These are phyloP conservation scores for Perilla frutescens DNA, from an alignment of 257 asterid species.

Conservation along the genomic window DNA sequence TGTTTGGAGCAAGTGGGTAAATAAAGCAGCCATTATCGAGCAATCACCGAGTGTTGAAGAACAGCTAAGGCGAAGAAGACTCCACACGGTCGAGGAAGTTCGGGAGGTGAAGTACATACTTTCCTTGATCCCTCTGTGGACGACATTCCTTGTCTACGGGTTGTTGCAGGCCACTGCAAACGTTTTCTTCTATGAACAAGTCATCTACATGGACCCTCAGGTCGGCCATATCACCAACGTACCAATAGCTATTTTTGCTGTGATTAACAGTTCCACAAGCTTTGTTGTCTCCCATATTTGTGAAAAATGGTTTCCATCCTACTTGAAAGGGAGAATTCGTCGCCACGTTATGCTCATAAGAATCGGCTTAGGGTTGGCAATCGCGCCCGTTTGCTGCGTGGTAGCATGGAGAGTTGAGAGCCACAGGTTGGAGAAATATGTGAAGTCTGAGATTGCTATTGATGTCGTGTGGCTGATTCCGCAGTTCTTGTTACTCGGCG, in stretches of 20 bases:
- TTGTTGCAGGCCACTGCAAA: neutral
- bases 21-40: too few species aligned
- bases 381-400: conserved; percentile 16
- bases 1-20: too few species aligned
- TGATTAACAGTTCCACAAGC: neutral
- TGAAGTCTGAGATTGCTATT: neutral
- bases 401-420: conserved; percentile 17
- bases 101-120: neutral
- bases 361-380: conserved; percentile 11
- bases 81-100: too few species aligned
- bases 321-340: neutral
- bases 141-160: too few species aligned
- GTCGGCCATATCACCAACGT: neutral
- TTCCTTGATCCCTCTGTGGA: neutral
- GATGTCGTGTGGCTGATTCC: conserved; percentile 28
- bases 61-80: too few species aligned
- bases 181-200: conserved; percentile 21
- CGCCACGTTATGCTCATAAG: neutral
- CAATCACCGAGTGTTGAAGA: too few species aligned
- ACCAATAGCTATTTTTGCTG: neutral
- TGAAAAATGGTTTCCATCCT: neutral
- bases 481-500: conserved; percentile 21
- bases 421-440: neutral
- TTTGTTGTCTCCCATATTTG: neutral
- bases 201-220: neutral